Base-by-base conservation (phyloP, 2,329 filamentous ascomycete genomes). In the Diaporthe sp. region DNA sequence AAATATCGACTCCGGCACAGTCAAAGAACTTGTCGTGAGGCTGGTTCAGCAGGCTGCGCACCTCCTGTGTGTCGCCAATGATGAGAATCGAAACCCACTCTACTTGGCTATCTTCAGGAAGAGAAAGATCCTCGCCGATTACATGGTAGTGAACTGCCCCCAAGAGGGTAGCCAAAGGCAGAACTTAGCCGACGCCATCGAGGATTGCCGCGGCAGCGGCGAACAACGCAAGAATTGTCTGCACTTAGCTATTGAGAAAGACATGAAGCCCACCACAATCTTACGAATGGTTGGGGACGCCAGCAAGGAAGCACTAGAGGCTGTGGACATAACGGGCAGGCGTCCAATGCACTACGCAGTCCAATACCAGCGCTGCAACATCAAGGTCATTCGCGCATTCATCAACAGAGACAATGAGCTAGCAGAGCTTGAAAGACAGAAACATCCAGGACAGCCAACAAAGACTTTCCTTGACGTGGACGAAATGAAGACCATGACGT, bases 311-410 rank as follows among this genome's bases (percentile, higher is more conserved):
- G 35, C 66, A 0, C 50, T 69, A 0, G 33, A 57, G 6, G 66
- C 66, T 13, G 38, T 42, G 15, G 66, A 69, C 28, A 25, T 17
- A 2, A 55, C 25, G 17, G 47, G 47, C 1, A 69, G 40, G 2
- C 50, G 50, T 12, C 50, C 66, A 1, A 42, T 69, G 66, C 66
- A 69, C n/a, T 69, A 69, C 22, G 66, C 66, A 17, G 35, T 69
- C n/a, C 15, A 30, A 2, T 69, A 69, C 25, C 33, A n/a, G 1
- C 6, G 12, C 3, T 69, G 66, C 50, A 57, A n/a, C 12, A 7
- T 57, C 35, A 25, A 45, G 0, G 38, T 69, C 35, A 33, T 69
- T 5, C 10, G 30, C 1, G 4, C 3, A 5, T 69, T 69, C 28
- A 22, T 69, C n/a, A 17, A 38, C 0, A 50, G 25, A 22, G 64